Conservation (phyloP, 768 basidiomycete genomes). For the Naganishia friedmannii region DNA sequence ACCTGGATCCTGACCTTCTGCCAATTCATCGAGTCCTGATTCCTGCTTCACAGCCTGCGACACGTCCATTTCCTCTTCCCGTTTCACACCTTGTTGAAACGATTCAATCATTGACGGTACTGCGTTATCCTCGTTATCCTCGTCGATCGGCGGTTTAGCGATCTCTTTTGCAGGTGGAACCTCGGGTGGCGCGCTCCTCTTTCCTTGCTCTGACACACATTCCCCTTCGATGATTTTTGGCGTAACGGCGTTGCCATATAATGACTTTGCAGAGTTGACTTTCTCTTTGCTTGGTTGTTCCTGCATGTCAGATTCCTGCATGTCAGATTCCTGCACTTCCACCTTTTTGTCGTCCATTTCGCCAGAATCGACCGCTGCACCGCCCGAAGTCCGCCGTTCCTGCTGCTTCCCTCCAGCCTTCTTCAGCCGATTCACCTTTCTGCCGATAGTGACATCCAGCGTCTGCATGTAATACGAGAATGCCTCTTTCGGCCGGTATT, state of each 20-base stretch:
- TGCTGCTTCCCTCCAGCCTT: conserved; percentile 4
- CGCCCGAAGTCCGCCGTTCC: neutral
- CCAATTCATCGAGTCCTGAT: conserved; percentile 17
- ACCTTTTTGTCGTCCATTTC: neutral
- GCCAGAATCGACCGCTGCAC: neutral
- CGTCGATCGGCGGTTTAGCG: conserved; percentile 20
- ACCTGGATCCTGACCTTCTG: conserved; percentile 32
- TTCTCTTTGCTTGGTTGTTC: neutral
- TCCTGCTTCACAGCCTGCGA: conserved; percentile 13
- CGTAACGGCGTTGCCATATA: neutral
- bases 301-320: neutral
- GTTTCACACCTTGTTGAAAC: neutral
- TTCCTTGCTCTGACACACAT: conserved; percentile 4
- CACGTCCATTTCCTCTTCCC: neutral
- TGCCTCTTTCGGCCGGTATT: conserved; percentile 47
- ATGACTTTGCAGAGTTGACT: neutral
- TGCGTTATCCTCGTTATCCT: neutral
- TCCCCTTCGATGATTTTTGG: conserved; percentile 20
- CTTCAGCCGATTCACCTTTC: conserved; percentile 52
- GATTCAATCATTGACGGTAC: neutral
- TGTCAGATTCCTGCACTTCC: neutral
- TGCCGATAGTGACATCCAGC: conserved; percentile 86
- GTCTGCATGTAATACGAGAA: conserved; percentile 98
- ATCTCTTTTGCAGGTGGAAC: conserved; percentile 22
- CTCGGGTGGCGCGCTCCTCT: conserved; percentile 27